Evolutionary conservation across 768 basidiomycete species (phyloP).

Genomic region (Boletus coccyginus): DNA sequence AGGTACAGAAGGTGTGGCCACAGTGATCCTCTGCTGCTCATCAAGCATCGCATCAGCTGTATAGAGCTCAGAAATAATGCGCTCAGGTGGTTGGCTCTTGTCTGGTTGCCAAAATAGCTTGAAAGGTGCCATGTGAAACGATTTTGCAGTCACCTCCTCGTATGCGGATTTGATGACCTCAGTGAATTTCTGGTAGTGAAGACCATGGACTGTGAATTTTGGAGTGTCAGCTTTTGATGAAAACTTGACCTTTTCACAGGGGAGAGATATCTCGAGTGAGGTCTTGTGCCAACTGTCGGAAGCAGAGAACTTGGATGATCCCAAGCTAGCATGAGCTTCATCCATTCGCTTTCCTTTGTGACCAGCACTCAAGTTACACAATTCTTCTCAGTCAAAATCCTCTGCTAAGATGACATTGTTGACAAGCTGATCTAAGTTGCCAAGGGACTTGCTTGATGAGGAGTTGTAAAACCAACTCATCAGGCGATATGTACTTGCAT

Average conservation of each 20-base stretch:
- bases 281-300: conserved; percentile 1
- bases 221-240: neutral
- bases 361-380: conserved; percentile 1
- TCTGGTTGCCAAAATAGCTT: conserved; percentile 9
- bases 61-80: neutral
- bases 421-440: conserved; percentile 11
- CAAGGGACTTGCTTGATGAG: conserved; percentile 7
- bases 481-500: conserved; percentile 16
- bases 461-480: conserved; percentile 29
- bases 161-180: conserved; percentile 27
- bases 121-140: conserved; percentile 17
- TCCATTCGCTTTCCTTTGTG: neutral
- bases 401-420: conserved; percentile 10
- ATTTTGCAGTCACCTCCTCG: conserved; percentile 5
- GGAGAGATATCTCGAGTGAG: neutral
- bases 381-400: conserved; percentile 10
- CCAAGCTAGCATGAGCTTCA: neutral
- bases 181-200: conserved; percentile 24
- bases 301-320: neutral
- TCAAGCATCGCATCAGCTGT: neutral
- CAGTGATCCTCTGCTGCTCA: neutral
- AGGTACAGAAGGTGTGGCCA: neutral
- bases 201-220: conserved; percentile 11
- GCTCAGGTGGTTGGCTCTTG: neutral
- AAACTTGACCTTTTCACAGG: neutral